Conservation (phyloP, 1,139 yeast species). For the Pichia norvegensis region DNA sequence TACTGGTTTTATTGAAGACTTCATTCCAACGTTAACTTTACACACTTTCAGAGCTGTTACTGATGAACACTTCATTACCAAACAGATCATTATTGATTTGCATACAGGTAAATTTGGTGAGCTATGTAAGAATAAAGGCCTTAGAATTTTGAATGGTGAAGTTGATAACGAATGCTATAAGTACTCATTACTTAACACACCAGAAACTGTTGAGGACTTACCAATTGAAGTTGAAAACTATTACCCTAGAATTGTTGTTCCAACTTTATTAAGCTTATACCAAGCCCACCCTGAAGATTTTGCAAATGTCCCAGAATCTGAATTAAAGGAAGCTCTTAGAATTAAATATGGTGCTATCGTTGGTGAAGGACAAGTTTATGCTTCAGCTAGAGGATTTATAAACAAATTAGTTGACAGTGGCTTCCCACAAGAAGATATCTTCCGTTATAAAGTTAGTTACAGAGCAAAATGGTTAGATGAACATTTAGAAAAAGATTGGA, state of each 20-base stretch:
- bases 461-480: slow-evolving; percentile 29
- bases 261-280: slow-evolving; percentile 28
- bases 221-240: slow-evolving; percentile 30
- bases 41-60: slow-evolving; percentile 37
- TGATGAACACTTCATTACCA: slow-evolving; percentile 31
- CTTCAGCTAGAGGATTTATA: slow-evolving; percentile 31
- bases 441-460: slow-evolving; percentile 30
- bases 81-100: slow-evolving; percentile 28
- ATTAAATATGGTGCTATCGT: slow-evolving; percentile 30
- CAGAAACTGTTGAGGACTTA: slow-evolving; percentile 25
- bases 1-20: slow-evolving; percentile 22
- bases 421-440: slow-evolving; percentile 25
- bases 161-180: slow-evolving; percentile 32
- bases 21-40: slow-evolving; percentile 26
- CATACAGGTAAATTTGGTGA: slow-evolving; percentile 30
- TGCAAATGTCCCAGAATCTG: slow-evolving; percentile 12
- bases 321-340: slow-evolving; percentile 20
- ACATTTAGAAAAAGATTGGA: slow-evolving; percentile 22
- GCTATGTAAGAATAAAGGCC: slow-evolving; percentile 19
- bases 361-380: slow-evolving; percentile 35
- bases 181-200: slow-evolving; percentile 32
- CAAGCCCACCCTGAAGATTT: slow-evolving; percentile 19
- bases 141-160: slow-evolving; percentile 32
- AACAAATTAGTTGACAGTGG: slow-evolving; percentile 25
- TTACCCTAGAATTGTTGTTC: slow-evolving; percentile 29